Evolutionary conservation across 805 yeast species (phyloP).

Genomic region (Schwanniomyces pseudopolymorphus): DNA sequence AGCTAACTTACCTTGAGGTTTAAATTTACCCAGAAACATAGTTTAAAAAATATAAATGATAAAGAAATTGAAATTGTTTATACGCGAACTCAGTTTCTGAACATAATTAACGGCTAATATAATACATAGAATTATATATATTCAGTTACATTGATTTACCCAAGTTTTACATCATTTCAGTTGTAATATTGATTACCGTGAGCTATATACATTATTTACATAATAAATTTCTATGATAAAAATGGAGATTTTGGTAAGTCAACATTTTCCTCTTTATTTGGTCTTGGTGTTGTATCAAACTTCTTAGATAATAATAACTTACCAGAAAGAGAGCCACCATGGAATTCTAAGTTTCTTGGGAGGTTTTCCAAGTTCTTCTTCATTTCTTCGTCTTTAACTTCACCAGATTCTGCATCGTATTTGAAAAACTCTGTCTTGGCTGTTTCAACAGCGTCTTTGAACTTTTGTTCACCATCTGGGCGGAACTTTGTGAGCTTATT

Average conservation of each 20-base stretch:
- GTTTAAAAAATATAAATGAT: not conserved
- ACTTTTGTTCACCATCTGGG: slow-evolving; percentile 51
- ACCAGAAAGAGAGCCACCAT: slow-evolving; percentile 24
- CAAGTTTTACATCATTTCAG: not conserved
- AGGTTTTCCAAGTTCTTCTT: slow-evolving; percentile 30
- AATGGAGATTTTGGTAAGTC: slow-evolving; percentile 37
- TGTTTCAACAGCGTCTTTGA: slow-evolving; percentile 61
- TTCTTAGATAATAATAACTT: slow-evolving; percentile 31
- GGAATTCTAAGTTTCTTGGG: slow-evolving; percentile 27
- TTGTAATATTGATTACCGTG: not conserved
- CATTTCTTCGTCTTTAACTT: slow-evolving; percentile 21
- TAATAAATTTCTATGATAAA: slow-evolving; percentile 4
- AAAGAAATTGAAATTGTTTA: not conserved
- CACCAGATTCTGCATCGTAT: slow-evolving; percentile 28
- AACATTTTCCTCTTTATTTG: slow-evolving; percentile 8
- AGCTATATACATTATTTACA: slow-evolving; percentile 1
- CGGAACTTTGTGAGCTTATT: slow-evolving; percentile 47
- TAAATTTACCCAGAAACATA: slow-evolving; percentile 17
- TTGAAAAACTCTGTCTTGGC: slow-evolving; percentile 37
- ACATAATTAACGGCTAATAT: too few relatives aligned
- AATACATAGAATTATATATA: too few relatives aligned
- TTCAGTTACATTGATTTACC: not conserved
- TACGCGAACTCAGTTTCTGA: too few relatives aligned
- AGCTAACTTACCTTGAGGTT: slow-evolving; percentile 52
- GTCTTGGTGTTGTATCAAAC: slow-evolving; percentile 30